Evolutionary conservation across 805 yeast genomes (phyloP).

Genomic region (Barnettozyma botsteinii): DNA sequence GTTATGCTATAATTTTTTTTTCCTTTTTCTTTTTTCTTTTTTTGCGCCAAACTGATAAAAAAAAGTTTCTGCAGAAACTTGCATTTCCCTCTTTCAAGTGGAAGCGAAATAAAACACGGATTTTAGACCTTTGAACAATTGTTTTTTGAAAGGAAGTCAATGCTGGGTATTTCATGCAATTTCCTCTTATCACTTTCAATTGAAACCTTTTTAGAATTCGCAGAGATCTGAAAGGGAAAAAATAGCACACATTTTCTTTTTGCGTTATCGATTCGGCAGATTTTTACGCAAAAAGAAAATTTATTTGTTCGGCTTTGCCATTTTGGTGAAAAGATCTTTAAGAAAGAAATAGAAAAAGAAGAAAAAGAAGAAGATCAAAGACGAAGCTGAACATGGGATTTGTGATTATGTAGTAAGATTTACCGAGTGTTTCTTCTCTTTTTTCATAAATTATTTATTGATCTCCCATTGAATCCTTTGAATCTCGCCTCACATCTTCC

Average conservation of each 20-base stretch:
- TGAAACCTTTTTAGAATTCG: too few relatives aligned
- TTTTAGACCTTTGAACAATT: too few relatives aligned
- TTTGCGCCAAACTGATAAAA: conserved; percentile 5
- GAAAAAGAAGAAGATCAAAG: too few relatives aligned
- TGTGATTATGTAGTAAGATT: too few relatives aligned
- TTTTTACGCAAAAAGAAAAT: neutral
- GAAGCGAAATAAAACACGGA: neutral
- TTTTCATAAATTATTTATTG: too few relatives aligned
- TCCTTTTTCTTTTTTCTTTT: neutral
- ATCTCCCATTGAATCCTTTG: too few relatives aligned
- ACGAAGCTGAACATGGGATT: too few relatives aligned
- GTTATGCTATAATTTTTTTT: neutral
- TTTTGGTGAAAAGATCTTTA: neutral
- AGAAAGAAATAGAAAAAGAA: too few relatives aligned
- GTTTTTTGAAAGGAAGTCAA: neutral
- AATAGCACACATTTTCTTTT: too few relatives aligned
- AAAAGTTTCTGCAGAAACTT: neutral
- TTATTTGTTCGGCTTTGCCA: neutral
- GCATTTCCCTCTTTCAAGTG: neutral
- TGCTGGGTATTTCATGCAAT: neutral
- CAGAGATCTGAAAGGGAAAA: too few relatives aligned
- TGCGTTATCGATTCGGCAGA: neutral
- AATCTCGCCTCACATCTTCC: too few relatives aligned
- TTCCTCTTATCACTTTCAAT: neutral
- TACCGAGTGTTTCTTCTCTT: too few relatives aligned